Conservation (phyloP, 2,329 filamentous ascomycete species). For the Penicillium sp. region DNA sequence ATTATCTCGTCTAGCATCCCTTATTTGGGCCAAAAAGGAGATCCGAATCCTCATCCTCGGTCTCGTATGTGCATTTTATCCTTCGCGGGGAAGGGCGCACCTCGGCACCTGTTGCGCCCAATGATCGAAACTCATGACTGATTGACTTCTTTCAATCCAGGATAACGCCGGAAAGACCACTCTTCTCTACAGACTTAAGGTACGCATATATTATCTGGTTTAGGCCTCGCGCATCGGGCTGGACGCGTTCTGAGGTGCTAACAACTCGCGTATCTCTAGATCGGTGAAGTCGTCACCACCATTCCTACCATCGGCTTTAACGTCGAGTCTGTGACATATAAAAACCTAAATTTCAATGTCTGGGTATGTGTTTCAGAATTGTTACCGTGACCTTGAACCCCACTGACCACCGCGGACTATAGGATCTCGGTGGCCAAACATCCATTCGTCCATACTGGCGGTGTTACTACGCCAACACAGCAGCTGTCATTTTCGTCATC, state of each 20-base stretch:
- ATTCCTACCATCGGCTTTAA: slow-evolving; percentile 99
- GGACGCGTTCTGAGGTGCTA: slow-evolving; percentile 1
- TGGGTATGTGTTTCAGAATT: slow-evolving; percentile 64
- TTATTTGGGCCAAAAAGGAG: slow-evolving; percentile 94
- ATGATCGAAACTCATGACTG: slow-evolving; percentile 8
- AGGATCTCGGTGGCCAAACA: slow-evolving; percentile 97
- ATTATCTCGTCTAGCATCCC: slow-evolving; percentile 62
- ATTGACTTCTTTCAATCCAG: slow-evolving; percentile 48
- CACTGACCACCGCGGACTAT: slow-evolving; percentile 6
- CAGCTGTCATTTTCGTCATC: slow-evolving; percentile 97
- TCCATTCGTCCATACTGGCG: slow-evolving; percentile 98
- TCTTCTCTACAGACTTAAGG: slow-evolving; percentile 92
- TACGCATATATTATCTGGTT: slow-evolving; percentile 37
- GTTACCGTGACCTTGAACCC: neutral
- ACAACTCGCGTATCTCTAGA: slow-evolving; percentile 54
- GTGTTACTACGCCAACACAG: slow-evolving; percentile 98
- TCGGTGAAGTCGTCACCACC: slow-evolving; percentile 97
- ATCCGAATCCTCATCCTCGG: slow-evolving; percentile 94
- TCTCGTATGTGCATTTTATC: slow-evolving; percentile 62
- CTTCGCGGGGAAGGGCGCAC: slow-evolving; percentile 16
- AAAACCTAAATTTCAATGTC: slow-evolving; percentile 97
- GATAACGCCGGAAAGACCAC: slow-evolving; percentile 99
- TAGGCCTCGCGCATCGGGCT: neutral
- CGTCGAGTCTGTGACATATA: slow-evolving; percentile 97
- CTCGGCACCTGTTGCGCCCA: neutral